Conservation (phyloP, 1,284 basidiomycete species). For the Leccinum subrobustum region DNA sequence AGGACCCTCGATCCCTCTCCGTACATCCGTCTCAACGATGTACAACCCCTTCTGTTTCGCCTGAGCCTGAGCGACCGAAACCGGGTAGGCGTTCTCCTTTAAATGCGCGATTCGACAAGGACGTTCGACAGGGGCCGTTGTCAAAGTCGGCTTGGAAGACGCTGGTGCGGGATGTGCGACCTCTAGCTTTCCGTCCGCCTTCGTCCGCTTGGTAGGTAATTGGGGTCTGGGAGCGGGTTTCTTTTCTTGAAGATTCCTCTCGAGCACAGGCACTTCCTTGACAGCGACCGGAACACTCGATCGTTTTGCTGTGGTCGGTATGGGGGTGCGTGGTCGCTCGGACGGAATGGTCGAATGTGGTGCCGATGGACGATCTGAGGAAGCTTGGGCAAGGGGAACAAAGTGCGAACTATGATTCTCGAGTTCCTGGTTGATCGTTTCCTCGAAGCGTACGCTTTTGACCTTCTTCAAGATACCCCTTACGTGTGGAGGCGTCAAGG, state of each 20-base stretch:
- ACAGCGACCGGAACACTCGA: neutral
- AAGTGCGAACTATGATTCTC: neutral
- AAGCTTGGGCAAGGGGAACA: neutral
- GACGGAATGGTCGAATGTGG: conserved; percentile 8
- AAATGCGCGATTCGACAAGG: conserved; percentile 15
- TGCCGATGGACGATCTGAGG: conserved; percentile 17
- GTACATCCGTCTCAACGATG: conserved; percentile 25
- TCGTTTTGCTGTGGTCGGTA: conserved; percentile 3
- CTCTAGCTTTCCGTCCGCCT: conserved; percentile 9
- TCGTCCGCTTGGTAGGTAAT: conserved; percentile 18
- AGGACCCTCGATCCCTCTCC: conserved; percentile 27
- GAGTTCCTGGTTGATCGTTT: conserved; percentile 9
- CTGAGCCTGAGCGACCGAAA: conserved; percentile 3
- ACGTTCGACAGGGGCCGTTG: conserved; percentile 10
- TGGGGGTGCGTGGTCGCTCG: conserved; percentile 15
- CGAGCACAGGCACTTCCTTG: conserved; percentile 2
- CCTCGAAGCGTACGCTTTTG: conserved; percentile 35
- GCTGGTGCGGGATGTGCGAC: neutral
- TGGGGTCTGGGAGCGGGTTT: conserved; percentile 12
- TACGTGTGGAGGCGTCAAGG: conserved; percentile 28
- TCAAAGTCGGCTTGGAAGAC: conserved; percentile 1
- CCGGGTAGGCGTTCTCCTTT: conserved; percentile 17
- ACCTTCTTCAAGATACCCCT: conserved; percentile 34
- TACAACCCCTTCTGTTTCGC: conserved; percentile 19
- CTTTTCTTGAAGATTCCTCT: conserved; percentile 9